These are phyloP conservation scores for Alnus glutinosa DNA, from an alignment of 306 rosid genomes.

Conservation along the genomic window DNA sequence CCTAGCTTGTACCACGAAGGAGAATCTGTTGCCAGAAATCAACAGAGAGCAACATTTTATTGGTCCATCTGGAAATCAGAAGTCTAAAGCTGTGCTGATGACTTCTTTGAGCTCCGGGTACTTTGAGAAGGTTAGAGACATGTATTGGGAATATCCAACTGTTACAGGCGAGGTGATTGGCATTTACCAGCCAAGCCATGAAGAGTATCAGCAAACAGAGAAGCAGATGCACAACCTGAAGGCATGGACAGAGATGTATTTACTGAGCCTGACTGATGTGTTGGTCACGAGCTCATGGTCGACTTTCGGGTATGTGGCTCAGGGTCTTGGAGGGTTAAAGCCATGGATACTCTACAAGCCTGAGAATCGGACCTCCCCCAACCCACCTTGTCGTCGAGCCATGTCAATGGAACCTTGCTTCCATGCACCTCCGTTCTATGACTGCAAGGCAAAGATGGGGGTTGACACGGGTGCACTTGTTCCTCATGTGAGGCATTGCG, in stretches of 20 bases:
- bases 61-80: slow-evolving; percentile 28
- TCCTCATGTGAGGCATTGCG: slow-evolving; percentile 74
- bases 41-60: slow-evolving; percentile 21
- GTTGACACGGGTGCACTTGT: slow-evolving; percentile 60
- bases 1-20: slow-evolving; percentile 53
- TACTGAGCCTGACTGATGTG: slow-evolving; percentile 59
- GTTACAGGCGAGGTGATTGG: slow-evolving; percentile 61
- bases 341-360: slow-evolving; percentile 82
- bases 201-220: slow-evolving; percentile 68
- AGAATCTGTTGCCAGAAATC: slow-evolving; percentile 58
- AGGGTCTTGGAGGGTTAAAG: slow-evolving; percentile 66
- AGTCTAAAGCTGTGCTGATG: slow-evolving; percentile 60
- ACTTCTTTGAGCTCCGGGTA: slow-evolving; percentile 69
- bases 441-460: slow-evolving; percentile 71
- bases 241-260: slow-evolving; percentile 74
- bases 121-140: slow-evolving; percentile 54
- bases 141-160: slow-evolving; percentile 72
- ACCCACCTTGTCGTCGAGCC: slow-evolving; percentile 66
- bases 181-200: slow-evolving; percentile 72
- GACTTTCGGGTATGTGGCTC: slow-evolving; percentile 81
- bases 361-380: slow-evolving; percentile 53
- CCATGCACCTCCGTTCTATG: slow-evolving; percentile 79
- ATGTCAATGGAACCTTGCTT: slow-evolving; percentile 83
- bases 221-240: slow-evolving; percentile 64
- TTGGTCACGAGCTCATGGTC: slow-evolving; percentile 80